Evolutionary conservation across 2,329 filamentous ascomycete genomes (phyloP).

Genomic region (Catunica adiposa): DNA sequence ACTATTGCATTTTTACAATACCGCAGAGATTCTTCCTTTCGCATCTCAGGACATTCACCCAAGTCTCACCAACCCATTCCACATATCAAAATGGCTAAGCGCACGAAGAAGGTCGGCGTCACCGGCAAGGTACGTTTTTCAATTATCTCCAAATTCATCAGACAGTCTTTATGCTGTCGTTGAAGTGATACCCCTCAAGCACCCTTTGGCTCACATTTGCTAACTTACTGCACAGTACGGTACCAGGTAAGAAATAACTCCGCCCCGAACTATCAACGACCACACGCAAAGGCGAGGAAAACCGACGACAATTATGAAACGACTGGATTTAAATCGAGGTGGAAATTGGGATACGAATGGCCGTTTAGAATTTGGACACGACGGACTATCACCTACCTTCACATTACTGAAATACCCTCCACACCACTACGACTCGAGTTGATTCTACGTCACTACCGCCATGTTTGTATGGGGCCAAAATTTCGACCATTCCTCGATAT

Average conservation of each 20-base stretch:
- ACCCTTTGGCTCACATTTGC: too few relatives aligned
- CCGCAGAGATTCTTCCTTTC: constrained; percentile 11
- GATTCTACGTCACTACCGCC: too few relatives aligned
- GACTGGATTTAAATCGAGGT: not conserved
- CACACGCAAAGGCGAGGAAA: not conserved
- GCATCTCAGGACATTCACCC: constrained; percentile 17
- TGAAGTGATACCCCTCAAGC: not conserved
- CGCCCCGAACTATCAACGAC: not conserved
- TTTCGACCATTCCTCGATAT: too few relatives aligned
- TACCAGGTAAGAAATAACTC: constrained; percentile 53
- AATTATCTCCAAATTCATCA: not conserved
- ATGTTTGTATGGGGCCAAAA: too few relatives aligned
- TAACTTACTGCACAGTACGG: constrained; percentile 53
- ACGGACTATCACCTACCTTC: not conserved
- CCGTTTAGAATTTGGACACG: not conserved
- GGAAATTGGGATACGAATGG: not conserved
- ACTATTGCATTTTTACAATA: constrained; percentile 13
- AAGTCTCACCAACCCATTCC: constrained; percentile 18
- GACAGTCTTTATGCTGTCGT: constrained; percentile 1
- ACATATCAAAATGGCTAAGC: constrained; percentile 69
- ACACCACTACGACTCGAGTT: too few relatives aligned
- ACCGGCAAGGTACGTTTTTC: constrained; percentile 40
- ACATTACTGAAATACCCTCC: not conserved
- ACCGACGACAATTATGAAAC: not conserved
- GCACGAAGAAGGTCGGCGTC: constrained; percentile 95